Evolutionary conservation across 1,284 basidiomycete genomes (phyloP).

Genomic region (Trichosporon ovoides): DNA sequence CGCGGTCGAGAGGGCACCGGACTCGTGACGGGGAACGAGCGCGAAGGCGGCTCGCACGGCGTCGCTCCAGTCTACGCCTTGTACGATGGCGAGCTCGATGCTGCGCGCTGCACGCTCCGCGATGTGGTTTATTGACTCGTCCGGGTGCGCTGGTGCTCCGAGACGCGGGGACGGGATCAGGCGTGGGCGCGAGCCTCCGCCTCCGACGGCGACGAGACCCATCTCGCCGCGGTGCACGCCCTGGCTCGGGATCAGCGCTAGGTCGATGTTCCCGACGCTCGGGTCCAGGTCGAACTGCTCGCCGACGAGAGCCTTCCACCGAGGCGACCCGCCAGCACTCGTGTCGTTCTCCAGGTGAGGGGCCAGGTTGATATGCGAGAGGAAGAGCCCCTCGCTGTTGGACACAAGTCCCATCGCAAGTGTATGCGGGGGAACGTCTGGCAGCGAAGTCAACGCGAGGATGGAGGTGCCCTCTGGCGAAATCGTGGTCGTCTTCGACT

Average conservation of each 20-base stretch:
- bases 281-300: constrained; percentile 12
- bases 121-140: constrained; percentile 12
- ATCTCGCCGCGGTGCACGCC: constrained; percentile 29
- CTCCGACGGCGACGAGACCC: constrained; percentile 28
- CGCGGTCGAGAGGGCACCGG: constrained; percentile 19
- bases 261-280: constrained; percentile 7
- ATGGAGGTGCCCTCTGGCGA: constrained; percentile 24
- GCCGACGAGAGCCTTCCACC: constrained; percentile 16
- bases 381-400: constrained; percentile 15
- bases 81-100: constrained; percentile 27
- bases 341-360: constrained; percentile 8
- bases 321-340: constrained; percentile 3
- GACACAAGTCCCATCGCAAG: constrained; percentile 28
- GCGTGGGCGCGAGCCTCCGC: constrained; percentile 10
- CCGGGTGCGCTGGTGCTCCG: constrained; percentile 9
- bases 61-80: constrained; percentile 36
- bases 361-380: constrained; percentile 26
- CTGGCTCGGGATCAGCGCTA: constrained; percentile 20
- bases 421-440: constrained; percentile 25
- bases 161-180: constrained; percentile 16
- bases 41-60: constrained; percentile 29
- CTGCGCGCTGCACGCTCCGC: constrained; percentile 25
- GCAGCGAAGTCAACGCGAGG: constrained; percentile 25
- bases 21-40: constrained; percentile 8
- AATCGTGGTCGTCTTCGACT: constrained; percentile 11